Evolutionary conservation across 2,329 filamentous ascomycete genomes (phyloP), one percentile per base, ranked within the genome.

Genomic region (Exophiala calicioides): DNA sequence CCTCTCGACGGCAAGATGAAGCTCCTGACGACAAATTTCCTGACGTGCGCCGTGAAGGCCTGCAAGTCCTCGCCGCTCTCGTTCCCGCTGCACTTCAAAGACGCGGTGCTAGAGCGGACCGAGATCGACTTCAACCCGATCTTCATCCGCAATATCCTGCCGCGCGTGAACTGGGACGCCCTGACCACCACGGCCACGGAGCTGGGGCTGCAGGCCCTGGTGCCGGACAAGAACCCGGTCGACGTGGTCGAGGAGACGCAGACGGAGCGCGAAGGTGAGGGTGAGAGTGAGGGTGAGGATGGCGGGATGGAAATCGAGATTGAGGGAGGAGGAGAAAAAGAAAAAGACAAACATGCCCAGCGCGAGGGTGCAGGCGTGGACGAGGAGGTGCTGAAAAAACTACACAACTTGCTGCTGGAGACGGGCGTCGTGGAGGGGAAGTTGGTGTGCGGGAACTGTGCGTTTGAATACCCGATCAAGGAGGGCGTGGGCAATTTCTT

Each of bases 401-500:
- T 96, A 62, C 90, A 97, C 67, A 79, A 80, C 16, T 68, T 96
- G 44, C 74, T 97, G 27, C 76, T 96, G 58, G 88, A 97, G 77
- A 98, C 93, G 50, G 86, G 90, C 61, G 87, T 98, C 50, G 79
- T 82, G 27, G 87, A 91, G 69, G 93, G 93, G 3, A 91, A 88
- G 69, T 76, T 98, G 56, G 86, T 90, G 4, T 98, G 93, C 67
- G 90, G 81, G 36, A 87, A 86, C 68, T 98, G 93, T 65, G 88
- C 87, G 36, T 91, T 97, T 65, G 88, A 95, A 73, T 98, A 97
- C 69, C 83, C 83, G 49, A 85, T 98, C 54, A 90, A 93, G 65
- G 91, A 98, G 70, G 93, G 93, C 4, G 95, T 97, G 67, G 89
- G 90, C 50, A 97, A 97, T 69, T 98, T 98, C 63, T 71, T 98